Evolutionary conservation across 2,329 filamentous ascomycete species (phyloP), one percentile per base, ranked within the genome.

Genomic region (Phyllosticta capitalensis): DNA sequence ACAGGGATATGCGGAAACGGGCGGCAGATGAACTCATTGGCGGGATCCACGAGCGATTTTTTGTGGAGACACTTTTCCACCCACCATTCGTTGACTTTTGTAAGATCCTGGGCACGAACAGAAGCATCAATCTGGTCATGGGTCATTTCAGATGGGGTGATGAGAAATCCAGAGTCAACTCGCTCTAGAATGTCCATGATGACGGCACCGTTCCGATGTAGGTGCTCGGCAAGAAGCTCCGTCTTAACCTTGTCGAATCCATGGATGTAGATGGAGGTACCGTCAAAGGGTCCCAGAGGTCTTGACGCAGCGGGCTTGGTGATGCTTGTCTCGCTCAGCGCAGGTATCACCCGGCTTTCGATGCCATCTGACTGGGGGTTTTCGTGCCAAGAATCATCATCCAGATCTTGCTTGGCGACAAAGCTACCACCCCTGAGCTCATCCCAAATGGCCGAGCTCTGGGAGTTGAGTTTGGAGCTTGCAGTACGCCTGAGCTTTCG

Each of bases 401-500:
- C 30, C 9, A 67, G 64, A 14, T 66, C 61, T 33, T 61, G 63
- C 50, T 63, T 66, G 52, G 57, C 65, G 19, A 69, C 65, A 53
- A 68, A 65, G 58, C 67, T 66, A 7, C 63, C 68, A 28, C 22
- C 84, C 22, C 94, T 81, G 61, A 99, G 95, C 66, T 95, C 90
- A 5, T 87, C 87, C 92, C 92, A 97, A n/a, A 97, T 81, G 26
- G 84, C 85, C 66, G 92, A 85, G 65, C 86, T 87, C 67, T 96
- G 91, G 55, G 81, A 88, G 61, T 81, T 86, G 30, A 97, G 77
- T 70, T 90, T 92, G 68, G 87, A 85, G 72, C 92, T 96, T 21
- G 92, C 89, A 5, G 89, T 91, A 67, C 92, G 88, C 65, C 94
- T 85, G 64, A 99, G 75, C 75, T 96, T 97, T 64, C 91, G 83